phyloP scores from a whole-genome alignment of 108 stramenopile species.

The Hondaea fermentalgiana region DNA sequence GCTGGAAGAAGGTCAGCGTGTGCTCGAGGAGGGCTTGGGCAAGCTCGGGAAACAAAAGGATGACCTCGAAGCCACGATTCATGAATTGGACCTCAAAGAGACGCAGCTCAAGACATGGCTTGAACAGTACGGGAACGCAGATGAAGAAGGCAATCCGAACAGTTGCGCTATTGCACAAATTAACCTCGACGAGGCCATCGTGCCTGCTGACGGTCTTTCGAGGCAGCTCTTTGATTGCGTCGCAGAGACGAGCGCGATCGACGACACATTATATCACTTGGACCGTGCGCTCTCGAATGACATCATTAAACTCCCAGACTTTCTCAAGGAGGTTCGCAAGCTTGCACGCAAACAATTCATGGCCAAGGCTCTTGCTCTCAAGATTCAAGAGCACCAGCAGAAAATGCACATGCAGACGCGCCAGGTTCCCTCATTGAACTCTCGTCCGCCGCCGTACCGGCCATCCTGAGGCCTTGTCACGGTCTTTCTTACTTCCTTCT shows the following conservation, averaged over 20 bases:
- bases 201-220: slow-evolving; percentile 24
- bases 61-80: background rate
- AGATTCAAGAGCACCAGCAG: slow-evolving; percentile 34
- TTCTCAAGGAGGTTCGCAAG: slow-evolving; percentile 41
- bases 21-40: background rate
- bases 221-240: slow-evolving; percentile 35
- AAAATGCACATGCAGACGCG: slow-evolving; percentile 14
- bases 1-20: background rate
- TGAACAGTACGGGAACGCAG: background rate
- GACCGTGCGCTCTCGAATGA: slow-evolving; percentile 29
- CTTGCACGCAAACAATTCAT: slow-evolving; percentile 44
- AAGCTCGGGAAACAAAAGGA: slow-evolving; percentile 14
- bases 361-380: slow-evolving; percentile 37
- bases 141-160: background rate
- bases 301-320: slow-evolving; percentile 23
- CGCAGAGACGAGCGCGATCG: slow-evolving; percentile 41
- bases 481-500: background rate
- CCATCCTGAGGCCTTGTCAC: background rate
- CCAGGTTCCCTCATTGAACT: background rate
- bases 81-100: background rate
- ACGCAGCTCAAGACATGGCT: slow-evolving; percentile 12
- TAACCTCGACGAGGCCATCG: slow-evolving; percentile 30
- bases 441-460: background rate
- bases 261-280: slow-evolving; percentile 44
- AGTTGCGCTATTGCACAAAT: slow-evolving; percentile 15